Evolutionary conservation across 2,329 filamentous ascomycete species (phyloP).

Genomic region (Pochonia chlamydosporia): DNA sequence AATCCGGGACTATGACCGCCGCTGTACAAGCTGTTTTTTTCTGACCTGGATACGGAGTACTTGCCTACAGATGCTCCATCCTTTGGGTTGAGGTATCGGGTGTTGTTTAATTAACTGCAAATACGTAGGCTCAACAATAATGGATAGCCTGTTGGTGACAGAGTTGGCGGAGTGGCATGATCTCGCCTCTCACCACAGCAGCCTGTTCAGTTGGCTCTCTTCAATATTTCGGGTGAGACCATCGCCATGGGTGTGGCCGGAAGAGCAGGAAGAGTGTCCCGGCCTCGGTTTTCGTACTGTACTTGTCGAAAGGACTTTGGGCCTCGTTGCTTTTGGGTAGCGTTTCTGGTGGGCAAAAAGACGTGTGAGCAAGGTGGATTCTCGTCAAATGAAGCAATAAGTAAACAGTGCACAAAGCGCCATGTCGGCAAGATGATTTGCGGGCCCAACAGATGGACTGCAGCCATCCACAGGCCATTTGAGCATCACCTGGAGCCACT

Average conservation of each 20-base stretch:
- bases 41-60: too few species aligned
- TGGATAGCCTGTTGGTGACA: too few species aligned
- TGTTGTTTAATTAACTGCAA: conserved; percentile 2
- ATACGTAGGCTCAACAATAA: too few species aligned
- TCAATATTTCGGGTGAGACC: not conserved
- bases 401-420: conserved; percentile 5
- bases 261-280: not conserved
- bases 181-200: not conserved
- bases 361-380: conserved; percentile 3
- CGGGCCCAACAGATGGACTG: not conserved
- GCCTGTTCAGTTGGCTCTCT: too few species aligned
- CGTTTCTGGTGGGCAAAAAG: not conserved
- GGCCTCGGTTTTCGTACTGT: not conserved
- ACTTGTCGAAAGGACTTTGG: not conserved
- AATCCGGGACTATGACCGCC: too few species aligned
- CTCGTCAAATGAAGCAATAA: conserved; percentile 6
- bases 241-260: not conserved
- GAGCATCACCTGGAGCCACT: not conserved
- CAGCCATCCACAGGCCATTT: not conserved
- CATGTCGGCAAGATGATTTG: conserved; percentile 4
- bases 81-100: not conserved
- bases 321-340: too few species aligned
- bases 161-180: not conserved
- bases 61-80: too few species aligned
- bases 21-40: too few species aligned